These are phyloP conservation scores for Wallacemonas sp. DNA, from an alignment of 208 protist genomes.

Conservation along the genomic window DNA sequence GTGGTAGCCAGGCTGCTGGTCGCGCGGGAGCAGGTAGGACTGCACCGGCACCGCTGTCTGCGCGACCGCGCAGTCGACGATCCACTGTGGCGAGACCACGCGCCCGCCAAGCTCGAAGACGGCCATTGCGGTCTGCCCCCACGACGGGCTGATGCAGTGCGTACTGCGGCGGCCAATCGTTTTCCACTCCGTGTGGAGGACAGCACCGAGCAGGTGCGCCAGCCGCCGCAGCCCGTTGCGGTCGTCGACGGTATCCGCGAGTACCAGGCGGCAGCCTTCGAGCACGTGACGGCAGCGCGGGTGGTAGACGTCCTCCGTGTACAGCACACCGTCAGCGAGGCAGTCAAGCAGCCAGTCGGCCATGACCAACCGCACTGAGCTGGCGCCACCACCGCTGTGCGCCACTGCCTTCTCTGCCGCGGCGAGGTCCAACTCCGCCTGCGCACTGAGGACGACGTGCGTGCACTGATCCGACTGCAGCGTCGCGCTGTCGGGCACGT, in stretches of 20 bases:
- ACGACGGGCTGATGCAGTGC: constrained; percentile 23
- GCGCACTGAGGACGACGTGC: constrained; percentile 17
- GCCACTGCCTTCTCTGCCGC: background rate
- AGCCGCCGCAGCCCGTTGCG: background rate
- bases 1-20: constrained; percentile 2
- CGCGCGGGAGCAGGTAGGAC: constrained; percentile 21
- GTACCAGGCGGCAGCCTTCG: constrained; percentile 16
- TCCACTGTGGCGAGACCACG: constrained; percentile 28
- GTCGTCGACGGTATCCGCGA: background rate
- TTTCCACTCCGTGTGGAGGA: constrained; percentile 20
- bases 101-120: constrained; percentile 20
- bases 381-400: constrained; percentile 5
- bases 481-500: background rate
- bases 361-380: constrained; percentile 18
- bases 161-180: constrained; percentile 19
- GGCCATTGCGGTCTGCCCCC: constrained; percentile 20
- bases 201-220: constrained; percentile 20
- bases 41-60: constrained; percentile 22
- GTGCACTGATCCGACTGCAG: background rate
- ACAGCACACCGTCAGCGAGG: constrained; percentile 10
- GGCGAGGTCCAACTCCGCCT: background rate
- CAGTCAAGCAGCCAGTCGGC: constrained; percentile 25
- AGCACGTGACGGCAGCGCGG: constrained; percentile 15
- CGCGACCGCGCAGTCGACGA: constrained; percentile 25
- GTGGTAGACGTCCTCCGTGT: constrained; percentile 17